Evolutionary conservation across 1,284 basidiomycete species (phyloP).

Genomic region (Exobasidium cylindrosporum): DNA sequence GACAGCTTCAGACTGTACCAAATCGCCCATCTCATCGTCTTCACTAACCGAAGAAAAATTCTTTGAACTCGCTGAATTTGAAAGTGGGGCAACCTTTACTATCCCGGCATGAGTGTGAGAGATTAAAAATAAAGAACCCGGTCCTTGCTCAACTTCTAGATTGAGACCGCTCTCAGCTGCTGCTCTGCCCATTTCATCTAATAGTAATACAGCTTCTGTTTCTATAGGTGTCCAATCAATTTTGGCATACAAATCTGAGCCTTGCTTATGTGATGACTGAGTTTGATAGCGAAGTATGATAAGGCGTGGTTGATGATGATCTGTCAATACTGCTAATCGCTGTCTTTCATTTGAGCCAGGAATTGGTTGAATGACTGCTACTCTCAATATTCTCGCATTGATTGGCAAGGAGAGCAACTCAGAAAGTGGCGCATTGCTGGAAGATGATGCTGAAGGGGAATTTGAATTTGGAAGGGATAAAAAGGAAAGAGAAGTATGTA

Average conservation of each 20-base stretch:
- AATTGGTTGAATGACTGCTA: neutral
- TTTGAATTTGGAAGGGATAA: neutral
- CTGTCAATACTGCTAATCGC: conserved; percentile 29
- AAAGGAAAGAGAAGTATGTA: conserved; percentile 6
- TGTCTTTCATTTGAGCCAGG: neutral
- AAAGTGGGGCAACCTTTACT: conserved; percentile 28
- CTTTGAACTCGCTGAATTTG: too few relatives aligned
- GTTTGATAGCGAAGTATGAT: conserved; percentile 18
- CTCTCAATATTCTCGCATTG: conserved; percentile 3
- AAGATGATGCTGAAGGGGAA: neutral
- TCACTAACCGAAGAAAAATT: too few relatives aligned
- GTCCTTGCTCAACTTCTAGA: conserved; percentile 18
- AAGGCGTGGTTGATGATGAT: conserved; percentile 36
- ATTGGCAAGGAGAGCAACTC: conserved; percentile 3
- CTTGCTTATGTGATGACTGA: conserved; percentile 10
- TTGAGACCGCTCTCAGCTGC: conserved; percentile 35
- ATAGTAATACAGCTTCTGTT: conserved; percentile 15
- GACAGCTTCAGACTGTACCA: too few relatives aligned
- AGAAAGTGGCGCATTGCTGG: neutral
- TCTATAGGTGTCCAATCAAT: conserved; percentile 14
- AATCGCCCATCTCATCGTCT: too few relatives aligned
- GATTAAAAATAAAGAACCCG: conserved; percentile 23
- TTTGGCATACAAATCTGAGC: conserved; percentile 10
- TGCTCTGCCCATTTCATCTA: conserved; percentile 35
- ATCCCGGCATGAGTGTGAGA: conserved; percentile 38